Evolutionary conservation across 768 basidiomycete genomes (phyloP).

Genomic region (Termitomyces sp.): DNA sequence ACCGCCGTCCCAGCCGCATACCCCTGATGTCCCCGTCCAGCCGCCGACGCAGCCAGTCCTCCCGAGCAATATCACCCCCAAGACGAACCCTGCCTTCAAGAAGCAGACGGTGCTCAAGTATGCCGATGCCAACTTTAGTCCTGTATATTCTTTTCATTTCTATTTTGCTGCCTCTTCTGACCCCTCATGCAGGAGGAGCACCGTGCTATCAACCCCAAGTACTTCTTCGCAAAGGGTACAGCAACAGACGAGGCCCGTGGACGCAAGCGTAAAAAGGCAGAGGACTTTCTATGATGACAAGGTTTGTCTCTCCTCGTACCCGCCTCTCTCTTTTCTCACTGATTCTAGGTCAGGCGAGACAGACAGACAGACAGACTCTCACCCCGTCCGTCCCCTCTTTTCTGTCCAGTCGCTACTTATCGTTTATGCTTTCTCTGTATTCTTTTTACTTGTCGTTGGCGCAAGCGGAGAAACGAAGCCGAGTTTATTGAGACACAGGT

Average conservation of each 20-base stretch:
- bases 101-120: conserved; percentile 72
- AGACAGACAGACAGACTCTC: conserved; percentile 8
- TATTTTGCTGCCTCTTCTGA: background rate
- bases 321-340: background rate
- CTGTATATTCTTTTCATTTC: conserved; percentile 38
- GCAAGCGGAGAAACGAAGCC: background rate
- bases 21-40: background rate
- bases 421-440: background rate
- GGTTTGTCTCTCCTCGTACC: background rate
- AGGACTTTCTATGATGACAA: conserved; percentile 65
- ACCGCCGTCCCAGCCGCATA: conserved; percentile 12
- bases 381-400: conserved; percentile 27
- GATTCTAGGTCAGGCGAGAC: background rate
- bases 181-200: conserved; percentile 61
- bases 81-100: conserved; percentile 71
- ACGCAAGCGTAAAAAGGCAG: conserved; percentile 80
- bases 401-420: conserved; percentile 10
- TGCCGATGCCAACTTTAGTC: conserved; percentile 70
- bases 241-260: conserved; percentile 59
- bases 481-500: background rate
- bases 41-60: conserved; percentile 32
- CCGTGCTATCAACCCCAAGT: conserved; percentile 59
- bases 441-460: background rate
- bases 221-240: conserved; percentile 44
- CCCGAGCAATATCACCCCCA: conserved; percentile 51